These are phyloP conservation scores for Xerocomellus dryophilus DNA, from an alignment of 768 basidiomycete species.

Conservation along the genomic window DNA sequence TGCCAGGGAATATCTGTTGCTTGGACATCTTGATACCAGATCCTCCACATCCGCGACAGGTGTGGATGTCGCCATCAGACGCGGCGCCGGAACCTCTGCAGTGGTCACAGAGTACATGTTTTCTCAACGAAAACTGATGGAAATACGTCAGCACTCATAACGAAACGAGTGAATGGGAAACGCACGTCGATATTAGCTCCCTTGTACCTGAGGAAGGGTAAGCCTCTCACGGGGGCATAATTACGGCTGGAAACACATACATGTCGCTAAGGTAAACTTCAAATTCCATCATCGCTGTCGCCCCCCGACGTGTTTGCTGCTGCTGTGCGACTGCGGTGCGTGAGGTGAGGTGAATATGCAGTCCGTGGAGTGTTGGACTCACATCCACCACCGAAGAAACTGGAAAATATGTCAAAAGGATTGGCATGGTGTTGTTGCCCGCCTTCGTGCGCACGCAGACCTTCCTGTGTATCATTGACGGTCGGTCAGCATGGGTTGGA, in stretches of 20 bases:
- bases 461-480: slow-evolving; percentile 54
- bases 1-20: slow-evolving; percentile 94
- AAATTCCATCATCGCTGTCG: slow-evolving; percentile 73
- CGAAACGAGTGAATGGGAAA: not conserved
- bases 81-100: slow-evolving; percentile 96
- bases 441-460: slow-evolving; percentile 85
- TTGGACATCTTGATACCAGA: slow-evolving; percentile 80
- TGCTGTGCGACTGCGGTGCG: slow-evolving; percentile 22
- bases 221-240: not conserved
- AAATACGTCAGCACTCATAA: slow-evolving; percentile 2
- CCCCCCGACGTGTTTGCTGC: slow-evolving; percentile 73
- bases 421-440: slow-evolving; percentile 75
- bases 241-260: slow-evolving; percentile 36
- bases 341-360: not conserved
- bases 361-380: slow-evolving; percentile 27
- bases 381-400: slow-evolving; percentile 87
- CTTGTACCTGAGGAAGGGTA: slow-evolving; percentile 54
- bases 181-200: slow-evolving; percentile 82
- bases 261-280: slow-evolving; percentile 87
- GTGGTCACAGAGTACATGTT: slow-evolving; percentile 91
- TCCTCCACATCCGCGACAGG: slow-evolving; percentile 82
- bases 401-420: slow-evolving; percentile 92
- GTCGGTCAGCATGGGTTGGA: slow-evolving; percentile 2
- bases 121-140: slow-evolving; percentile 83
- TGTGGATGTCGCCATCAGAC: slow-evolving; percentile 81